Percentiles rank a stretch among this genome's conserved stretches.
Conservation (phyloP, 2,329 filamentous ascomycete genomes). For the Knoxdaviesia proteae region DNA sequence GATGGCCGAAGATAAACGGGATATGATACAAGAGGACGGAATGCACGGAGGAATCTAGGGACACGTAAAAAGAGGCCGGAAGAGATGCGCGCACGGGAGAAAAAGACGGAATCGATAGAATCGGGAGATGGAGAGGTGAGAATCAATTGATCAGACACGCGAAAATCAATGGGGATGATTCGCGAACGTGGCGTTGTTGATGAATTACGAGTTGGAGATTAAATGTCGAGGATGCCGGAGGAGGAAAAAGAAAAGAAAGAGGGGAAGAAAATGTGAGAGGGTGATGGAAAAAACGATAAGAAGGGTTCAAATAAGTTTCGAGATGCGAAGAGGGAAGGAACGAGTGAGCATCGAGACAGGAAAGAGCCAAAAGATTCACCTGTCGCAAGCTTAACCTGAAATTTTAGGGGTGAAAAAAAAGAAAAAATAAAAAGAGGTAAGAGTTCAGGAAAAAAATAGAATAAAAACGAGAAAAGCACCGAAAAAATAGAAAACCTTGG, state of each 20-base stretch:
- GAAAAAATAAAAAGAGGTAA: not conserved
- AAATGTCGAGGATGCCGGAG: not conserved
- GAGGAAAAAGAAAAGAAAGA: not conserved
- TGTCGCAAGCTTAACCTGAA: too few species aligned
- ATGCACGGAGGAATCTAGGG: too few species aligned
- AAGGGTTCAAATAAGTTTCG: not conserved
- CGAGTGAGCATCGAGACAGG: not conserved
- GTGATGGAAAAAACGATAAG: slow-evolving; percentile 3
- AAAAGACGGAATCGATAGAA: not conserved
- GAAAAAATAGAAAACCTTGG: not conserved
- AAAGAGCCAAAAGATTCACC: slow-evolving; percentile 1
- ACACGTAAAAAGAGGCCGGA: too few species aligned
- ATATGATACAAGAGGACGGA: too few species aligned
- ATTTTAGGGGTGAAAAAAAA: not conserved
- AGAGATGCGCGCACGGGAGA: too few species aligned
- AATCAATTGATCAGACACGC: not conserved
- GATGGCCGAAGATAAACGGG: too few species aligned
- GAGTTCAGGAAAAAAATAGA: not conserved
- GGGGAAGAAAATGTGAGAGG: not conserved
- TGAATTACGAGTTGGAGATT: not conserved
- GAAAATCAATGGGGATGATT: not conserved
- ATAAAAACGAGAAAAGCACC: not conserved
- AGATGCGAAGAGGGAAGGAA: not conserved
- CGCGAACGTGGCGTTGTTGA: too few species aligned
- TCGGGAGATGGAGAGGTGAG: not conserved